A percentile compares a stretch with the other conserved stretches of the same genome.
phyloP scores from a whole-genome alignment of 768 basidiomycete species.

The Phanerochaete carnosa region DNA sequence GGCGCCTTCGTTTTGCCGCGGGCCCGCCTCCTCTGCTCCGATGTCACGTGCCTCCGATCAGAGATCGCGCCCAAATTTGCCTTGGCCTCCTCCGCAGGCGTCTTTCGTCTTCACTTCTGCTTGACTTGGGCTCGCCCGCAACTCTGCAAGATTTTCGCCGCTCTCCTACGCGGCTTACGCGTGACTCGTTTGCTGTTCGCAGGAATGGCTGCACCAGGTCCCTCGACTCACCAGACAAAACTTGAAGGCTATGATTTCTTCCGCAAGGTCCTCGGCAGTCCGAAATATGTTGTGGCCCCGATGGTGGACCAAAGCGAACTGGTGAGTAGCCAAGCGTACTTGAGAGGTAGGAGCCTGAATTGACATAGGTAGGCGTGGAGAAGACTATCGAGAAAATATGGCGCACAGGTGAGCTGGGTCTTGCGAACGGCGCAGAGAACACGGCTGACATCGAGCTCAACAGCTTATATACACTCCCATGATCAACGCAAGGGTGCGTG shows the following conservation, averaged over 20 bases:
- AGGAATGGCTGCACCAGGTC: constrained; percentile 1
- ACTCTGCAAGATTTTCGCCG: neutral
- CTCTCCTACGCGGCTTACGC: constrained; percentile 7
- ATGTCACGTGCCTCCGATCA: neutral
- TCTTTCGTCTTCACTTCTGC: neutral
- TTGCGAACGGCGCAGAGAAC: neutral
- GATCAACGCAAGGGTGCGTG: constrained; percentile 85
- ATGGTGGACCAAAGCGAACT: constrained; percentile 99
- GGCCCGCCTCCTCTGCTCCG: constrained; percentile 1
- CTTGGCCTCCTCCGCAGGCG: neutral
- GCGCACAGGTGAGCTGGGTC: constrained; percentile 57
- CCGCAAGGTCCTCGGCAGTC: constrained; percentile 69
- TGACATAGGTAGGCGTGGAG: constrained; percentile 73
- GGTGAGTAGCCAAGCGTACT: constrained; percentile 43
- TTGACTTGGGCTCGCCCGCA: neutral
- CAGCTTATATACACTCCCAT: constrained; percentile 95
- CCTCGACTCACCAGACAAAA: constrained; percentile 31
- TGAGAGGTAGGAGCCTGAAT: neutral
- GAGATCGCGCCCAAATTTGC: constrained; percentile 1
- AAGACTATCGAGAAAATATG: constrained; percentile 75
- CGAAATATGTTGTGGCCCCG: constrained; percentile 90
- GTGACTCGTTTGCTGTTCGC: neutral
- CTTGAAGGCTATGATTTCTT: constrained; percentile 84
- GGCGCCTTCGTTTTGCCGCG: neutral
- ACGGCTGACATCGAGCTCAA: constrained; percentile 17